Evolutionary conservation across 371 early-diverging fungal species (phyloP).

Genomic region (Mucor piriformis): DNA sequence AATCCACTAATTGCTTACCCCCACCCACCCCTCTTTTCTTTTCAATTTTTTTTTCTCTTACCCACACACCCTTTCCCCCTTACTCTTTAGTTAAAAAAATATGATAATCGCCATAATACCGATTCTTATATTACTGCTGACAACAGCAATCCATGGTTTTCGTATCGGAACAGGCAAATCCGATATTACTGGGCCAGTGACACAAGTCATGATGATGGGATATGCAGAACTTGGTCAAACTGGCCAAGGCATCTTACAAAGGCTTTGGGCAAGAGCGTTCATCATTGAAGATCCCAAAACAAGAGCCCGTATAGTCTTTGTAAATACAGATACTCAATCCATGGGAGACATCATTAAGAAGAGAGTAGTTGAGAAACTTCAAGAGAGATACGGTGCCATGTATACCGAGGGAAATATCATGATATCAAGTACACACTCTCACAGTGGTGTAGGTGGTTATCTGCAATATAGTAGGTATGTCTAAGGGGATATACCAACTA

Average conservation of each 20-base stretch:
- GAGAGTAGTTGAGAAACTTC: slow-evolving; percentile 35
- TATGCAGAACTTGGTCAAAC: slow-evolving; percentile 59
- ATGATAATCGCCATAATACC: no score
- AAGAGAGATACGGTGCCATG: slow-evolving; percentile 24
- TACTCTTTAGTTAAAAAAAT: not conserved
- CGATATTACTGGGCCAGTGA: slow-evolving; percentile 51
- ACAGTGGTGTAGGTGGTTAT: slow-evolving; percentile 56
- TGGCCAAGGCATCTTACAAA: slow-evolving; percentile 58
- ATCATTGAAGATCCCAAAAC: slow-evolving; percentile 34
- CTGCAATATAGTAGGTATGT: slow-evolving; percentile 44
- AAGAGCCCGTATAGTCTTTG: slow-evolving; percentile 51
- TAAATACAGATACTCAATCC: slow-evolving; percentile 56
- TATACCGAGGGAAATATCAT: slow-evolving; percentile 59
- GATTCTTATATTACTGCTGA: not conserved
- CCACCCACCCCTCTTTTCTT: not conserved
- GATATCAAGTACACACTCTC: slow-evolving; percentile 70
- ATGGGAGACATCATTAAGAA: slow-evolving; percentile 42
- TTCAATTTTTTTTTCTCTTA: not conserved
- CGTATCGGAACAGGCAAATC: slow-evolving; percentile 46
- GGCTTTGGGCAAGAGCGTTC: slow-evolving; percentile 60
- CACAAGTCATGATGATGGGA: slow-evolving; percentile 55
- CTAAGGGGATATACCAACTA: no score
- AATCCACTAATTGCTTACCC: not conserved
- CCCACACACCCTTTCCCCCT: not conserved
- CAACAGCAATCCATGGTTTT: slow-evolving; percentile 5